Percentiles rank a stretch among this genome's conserved stretches.
These are phyloP conservation scores for Sporopachydermia quercuum DNA, from an alignment of 805 yeast genomes.

Conservation along the genomic window DNA sequence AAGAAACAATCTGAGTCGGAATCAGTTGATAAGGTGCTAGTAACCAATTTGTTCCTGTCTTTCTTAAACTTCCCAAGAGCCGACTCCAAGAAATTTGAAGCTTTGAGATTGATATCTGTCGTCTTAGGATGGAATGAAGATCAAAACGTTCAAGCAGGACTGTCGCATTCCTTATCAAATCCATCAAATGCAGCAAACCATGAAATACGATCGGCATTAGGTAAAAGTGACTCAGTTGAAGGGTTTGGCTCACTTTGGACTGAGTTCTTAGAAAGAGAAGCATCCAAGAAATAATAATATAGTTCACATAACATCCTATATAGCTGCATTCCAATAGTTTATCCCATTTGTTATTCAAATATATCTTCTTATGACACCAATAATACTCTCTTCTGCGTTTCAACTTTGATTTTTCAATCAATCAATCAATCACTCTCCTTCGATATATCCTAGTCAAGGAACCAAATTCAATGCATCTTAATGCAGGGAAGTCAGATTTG, in stretches of 20 bases:
- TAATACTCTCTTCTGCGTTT: no score
- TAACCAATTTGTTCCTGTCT: conserved; percentile 73
- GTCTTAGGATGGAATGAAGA: conserved; percentile 81
- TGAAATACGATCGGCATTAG: no score
- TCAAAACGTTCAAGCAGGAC: conserved; percentile 62
- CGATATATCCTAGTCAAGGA: no score
- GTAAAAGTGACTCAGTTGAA: conserved; percentile 5
- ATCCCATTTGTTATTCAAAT: no score
- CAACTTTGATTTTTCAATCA: no score
- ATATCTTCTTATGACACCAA: no score
- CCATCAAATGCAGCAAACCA: conserved; percentile 7
- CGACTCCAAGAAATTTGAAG: conserved; percentile 90
- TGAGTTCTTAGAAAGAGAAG: conserved; percentile 20
- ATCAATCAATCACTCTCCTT: no score
- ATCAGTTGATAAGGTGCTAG: conserved; percentile 74
- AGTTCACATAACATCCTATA: no score
- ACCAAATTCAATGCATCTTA: no score
- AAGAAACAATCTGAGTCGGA: conserved; percentile 65
- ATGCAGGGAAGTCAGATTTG: no score
- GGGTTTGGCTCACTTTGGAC: conserved; percentile 24
- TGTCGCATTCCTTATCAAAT: conserved; percentile 22
- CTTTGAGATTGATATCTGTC: conserved; percentile 67
- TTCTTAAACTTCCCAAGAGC: conserved; percentile 82
- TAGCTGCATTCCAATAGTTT: no score
- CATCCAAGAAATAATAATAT: conserved; percentile 17